Evolutionary conservation across 108 stramenopile genomes (phyloP).

Genomic region (Stephanodiscus minutulus): DNA sequence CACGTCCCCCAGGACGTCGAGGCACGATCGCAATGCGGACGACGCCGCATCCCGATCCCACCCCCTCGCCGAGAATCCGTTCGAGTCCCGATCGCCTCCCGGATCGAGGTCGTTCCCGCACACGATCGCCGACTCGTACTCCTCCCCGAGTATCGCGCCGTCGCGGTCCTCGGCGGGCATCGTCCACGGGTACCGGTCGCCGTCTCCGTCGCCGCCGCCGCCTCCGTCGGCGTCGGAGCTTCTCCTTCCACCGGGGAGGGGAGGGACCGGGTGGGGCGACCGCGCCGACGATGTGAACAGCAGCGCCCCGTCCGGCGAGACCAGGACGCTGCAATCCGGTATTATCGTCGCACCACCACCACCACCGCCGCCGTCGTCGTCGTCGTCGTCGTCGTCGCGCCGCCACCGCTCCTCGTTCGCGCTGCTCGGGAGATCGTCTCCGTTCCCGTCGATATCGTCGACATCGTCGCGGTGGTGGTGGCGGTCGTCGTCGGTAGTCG

Average conservation of each 20-base stretch:
- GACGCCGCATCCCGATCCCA: constrained; percentile 38
- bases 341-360: constrained; percentile 22
- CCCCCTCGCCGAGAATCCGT: constrained; percentile 62
- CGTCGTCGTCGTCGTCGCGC: background rate
- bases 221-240: background rate
- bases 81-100: constrained; percentile 49
- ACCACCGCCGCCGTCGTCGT: background rate
- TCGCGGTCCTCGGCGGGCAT: constrained; percentile 10
- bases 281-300: constrained; percentile 40
- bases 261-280: constrained; percentile 9
- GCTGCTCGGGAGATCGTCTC: background rate
- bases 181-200: constrained; percentile 38
- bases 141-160: constrained; percentile 33
- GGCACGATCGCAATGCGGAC: constrained; percentile 9
- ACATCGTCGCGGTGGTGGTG: background rate
- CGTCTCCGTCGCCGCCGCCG: background rate
- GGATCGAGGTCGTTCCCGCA: constrained; percentile 61
- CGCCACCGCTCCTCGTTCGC: background rate
- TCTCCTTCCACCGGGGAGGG: background rate
- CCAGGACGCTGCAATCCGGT: constrained; percentile 65
- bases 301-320: constrained; percentile 72
- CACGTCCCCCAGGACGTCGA: constrained; percentile 19
- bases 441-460: background rate
- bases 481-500: background rate
- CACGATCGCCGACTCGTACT: constrained; percentile 59